Evolutionary conservation across 1,284 basidiomycete species (phyloP), one percentile per base, ranked within the genome.

Genomic region (Trichosporon faecale): DNA sequence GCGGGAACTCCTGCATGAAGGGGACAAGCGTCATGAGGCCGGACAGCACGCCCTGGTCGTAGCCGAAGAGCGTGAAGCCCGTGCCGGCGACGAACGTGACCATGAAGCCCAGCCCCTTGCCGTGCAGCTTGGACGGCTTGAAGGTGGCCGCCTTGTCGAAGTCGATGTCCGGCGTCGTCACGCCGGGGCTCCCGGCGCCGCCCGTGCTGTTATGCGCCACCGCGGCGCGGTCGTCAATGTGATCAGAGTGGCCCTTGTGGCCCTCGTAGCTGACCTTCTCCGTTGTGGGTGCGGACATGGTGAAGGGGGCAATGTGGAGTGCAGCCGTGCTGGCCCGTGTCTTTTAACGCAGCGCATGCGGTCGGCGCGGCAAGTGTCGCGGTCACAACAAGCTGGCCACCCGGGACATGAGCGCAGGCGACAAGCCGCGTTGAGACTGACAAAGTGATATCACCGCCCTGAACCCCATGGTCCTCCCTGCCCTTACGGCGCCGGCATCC

Each of bases 11-110:
- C 11, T 46, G 67, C 33, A 70, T 66, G 70, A 81, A 81, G 0
- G 75, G 57, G 0, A 73, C 73, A 0, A 80, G 72, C 1, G 82
- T 83, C 35, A 84, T 75, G 4, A 85, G 77, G 14, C 79, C 79
- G 7, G 76, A 76, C 77, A 85, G 78, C 40, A 84, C 83, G 67
- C 76, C 74, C 71, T 78, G 77, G 68, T 78, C 78, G 60, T 76
- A 77, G 6, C 77, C 76, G 61, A 79, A 78, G 21, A 68, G 67
- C 2, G 64, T 68, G 37, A 68, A 68, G 7, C 72, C 72, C 8
- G 69, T 73, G 4, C 72, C 72, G 1, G 72, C 72, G 2, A 73
- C 72, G 46, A 73, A 70, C 11, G 72, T 70, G 23, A 73, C 66
- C 67, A 73, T 70, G 25, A 64, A 70, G 5, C 49, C 65, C 11